Evolutionary conservation across 2,329 filamentous ascomycete species (phyloP).

Genomic region (Ophiostoma sp.): DNA sequence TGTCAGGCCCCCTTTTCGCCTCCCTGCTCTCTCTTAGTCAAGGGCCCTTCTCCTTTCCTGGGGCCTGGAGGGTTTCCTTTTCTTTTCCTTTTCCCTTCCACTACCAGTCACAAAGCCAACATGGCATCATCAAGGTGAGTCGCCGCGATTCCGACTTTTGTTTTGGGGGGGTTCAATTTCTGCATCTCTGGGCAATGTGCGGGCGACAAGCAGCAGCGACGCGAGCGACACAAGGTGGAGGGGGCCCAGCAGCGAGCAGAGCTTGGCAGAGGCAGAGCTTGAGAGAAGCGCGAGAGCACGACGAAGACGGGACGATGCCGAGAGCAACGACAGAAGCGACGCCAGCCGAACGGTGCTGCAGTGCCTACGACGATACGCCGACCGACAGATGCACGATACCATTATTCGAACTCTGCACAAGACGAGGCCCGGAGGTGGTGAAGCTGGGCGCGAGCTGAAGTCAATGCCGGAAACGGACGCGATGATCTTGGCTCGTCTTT

Average conservation of each 20-base stretch:
- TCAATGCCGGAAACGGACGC: not conserved
- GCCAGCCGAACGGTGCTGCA: not conserved
- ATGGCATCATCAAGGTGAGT: slow-evolving; percentile 28
- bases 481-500: not conserved
- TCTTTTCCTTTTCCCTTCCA: not conserved
- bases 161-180: not conserved
- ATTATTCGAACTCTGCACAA: not conserved
- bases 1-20: slow-evolving; percentile 20
- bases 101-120: slow-evolving; percentile 13
- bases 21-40: slow-evolving; percentile 12
- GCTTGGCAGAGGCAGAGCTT: slow-evolving; percentile 4
- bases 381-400: not conserved
- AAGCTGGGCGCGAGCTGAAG: not conserved
- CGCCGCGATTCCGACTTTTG: not conserved
- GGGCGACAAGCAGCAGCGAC: slow-evolving; percentile 15
- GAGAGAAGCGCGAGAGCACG: not conserved
- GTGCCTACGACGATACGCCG: not conserved
- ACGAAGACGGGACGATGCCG: not conserved
- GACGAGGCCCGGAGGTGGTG: not conserved
- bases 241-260: not conserved
- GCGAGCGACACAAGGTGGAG: not conserved
- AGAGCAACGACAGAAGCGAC: not conserved
- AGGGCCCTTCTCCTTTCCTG: not conserved
- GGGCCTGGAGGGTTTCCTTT: not conserved
- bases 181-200: not conserved